These are phyloP conservation scores for Tolypocladium album DNA, from an alignment of 2,329 filamentous ascomycete genomes.

Conservation along the genomic window DNA sequence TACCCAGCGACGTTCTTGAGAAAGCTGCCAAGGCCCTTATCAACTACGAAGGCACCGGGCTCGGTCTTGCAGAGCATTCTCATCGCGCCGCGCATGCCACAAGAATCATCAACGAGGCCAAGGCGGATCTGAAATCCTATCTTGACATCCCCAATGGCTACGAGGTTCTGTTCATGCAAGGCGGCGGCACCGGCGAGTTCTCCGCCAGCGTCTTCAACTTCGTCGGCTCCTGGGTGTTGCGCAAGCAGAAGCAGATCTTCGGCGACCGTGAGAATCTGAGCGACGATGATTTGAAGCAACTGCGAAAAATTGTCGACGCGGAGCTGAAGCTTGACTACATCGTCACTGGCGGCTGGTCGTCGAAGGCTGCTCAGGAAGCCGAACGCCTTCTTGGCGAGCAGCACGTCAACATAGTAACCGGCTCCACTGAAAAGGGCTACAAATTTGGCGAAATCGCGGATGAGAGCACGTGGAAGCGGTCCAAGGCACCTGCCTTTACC, in stretches of 20 bases:
- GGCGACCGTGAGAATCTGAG: slow-evolving; percentile 41
- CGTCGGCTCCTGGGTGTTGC: slow-evolving; percentile 70
- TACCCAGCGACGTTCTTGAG: slow-evolving; percentile 75
- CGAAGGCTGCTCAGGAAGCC: slow-evolving; percentile 82
- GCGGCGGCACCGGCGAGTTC: slow-evolving; percentile 79
- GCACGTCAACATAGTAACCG: slow-evolving; percentile 62
- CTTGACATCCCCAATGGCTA: slow-evolving; percentile 81
- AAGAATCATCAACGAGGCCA: slow-evolving; percentile 69
- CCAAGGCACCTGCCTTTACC: slow-evolving; percentile 58
- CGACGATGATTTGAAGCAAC: slow-evolving; percentile 32
- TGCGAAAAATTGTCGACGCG: background rate
- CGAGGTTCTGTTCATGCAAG: slow-evolving; percentile 81
- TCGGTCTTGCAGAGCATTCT: slow-evolving; percentile 82
- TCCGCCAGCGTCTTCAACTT: slow-evolving; percentile 76
- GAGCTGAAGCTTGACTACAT: slow-evolving; percentile 59
- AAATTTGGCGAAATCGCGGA: slow-evolving; percentile 81
- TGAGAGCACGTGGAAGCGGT: slow-evolving; percentile 66
- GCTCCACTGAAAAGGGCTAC: slow-evolving; percentile 44
- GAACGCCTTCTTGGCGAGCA: slow-evolving; percentile 64
- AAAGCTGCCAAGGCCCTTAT: slow-evolving; percentile 65
- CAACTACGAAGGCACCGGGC: slow-evolving; percentile 70
- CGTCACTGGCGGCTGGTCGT: slow-evolving; percentile 78
- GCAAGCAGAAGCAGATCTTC: slow-evolving; percentile 49
- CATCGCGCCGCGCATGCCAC: slow-evolving; percentile 74
- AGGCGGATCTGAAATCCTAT: slow-evolving; percentile 59